Base-by-base conservation (phyloP, 306 rosid species). In the Nissolia schottii region DNA sequence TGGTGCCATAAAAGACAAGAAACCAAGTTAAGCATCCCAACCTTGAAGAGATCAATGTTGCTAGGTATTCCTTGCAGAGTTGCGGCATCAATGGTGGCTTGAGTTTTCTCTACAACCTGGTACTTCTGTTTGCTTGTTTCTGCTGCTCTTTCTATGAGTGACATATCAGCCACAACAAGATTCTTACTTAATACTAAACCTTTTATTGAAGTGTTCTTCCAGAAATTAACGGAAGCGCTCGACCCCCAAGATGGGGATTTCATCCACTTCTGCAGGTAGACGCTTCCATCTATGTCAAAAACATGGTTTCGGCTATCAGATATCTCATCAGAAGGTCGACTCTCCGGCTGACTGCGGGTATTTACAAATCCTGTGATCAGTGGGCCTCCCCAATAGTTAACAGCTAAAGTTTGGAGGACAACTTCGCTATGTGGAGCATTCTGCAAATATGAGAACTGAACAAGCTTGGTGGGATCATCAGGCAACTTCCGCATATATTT, bases 11-110 rank as follows among this genome's bases (percentile, higher is more conserved):
- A 29, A 28, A 76, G 55, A 75, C 11, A 73, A 37, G 59, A 69
- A 71, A 50, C 9, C 73, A 55, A 78, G 67, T 46, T 43, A 51
- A 83, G 64, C 32, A 43, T 56, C 64, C 46, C 45, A 73, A 94
- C 97, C 98, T 94, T 89, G 83, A 94, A 85, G 79, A 94, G 97
- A 86, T 94, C 99, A 46, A 94, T 89, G 83, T 94, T 94, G 80
- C 95, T 94, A 31, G 99, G 95, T 89, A 94, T 91, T 82, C 99
- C 97, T 79, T 85, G 37, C 67, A 94, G 85, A 73, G 81, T 94
- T 73, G 99, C 97, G 22, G 99, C 97, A 84, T 89, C 91, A 85
- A 94, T 91, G 49, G 97, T 91, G 23, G 99, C 99, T 78, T 87
- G 99, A 75, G 97, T 91, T 79, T 86, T 94, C 82, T 91, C 92